These are phyloP conservation scores for Termitomyces sp. DNA, from an alignment of 768 basidiomycete species.

Conservation along the genomic window DNA sequence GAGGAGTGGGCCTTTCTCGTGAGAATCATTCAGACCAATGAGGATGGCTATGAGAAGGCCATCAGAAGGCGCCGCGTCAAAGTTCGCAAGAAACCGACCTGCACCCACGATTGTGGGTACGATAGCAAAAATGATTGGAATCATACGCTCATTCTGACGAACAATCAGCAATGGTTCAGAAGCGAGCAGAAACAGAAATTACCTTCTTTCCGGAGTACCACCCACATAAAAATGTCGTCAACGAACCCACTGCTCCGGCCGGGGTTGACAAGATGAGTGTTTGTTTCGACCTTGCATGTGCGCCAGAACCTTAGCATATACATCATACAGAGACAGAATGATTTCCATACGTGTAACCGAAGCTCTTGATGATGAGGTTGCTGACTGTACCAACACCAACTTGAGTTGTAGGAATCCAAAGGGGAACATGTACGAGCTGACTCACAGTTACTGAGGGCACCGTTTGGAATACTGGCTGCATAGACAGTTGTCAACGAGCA, in stretches of 20 bases:
- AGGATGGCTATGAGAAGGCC: slow-evolving; percentile 33
- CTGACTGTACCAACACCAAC: slow-evolving; percentile 32
- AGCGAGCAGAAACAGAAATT: background rate
- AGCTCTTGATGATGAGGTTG: slow-evolving; percentile 56
- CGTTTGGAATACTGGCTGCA: slow-evolving; percentile 62
- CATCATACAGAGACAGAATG: background rate
- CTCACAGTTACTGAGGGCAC: slow-evolving; percentile 58
- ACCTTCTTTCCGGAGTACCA: slow-evolving; percentile 67
- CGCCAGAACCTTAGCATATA: background rate
- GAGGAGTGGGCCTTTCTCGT: slow-evolving; percentile 45
- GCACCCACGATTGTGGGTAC: slow-evolving; percentile 55
- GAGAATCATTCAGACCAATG: slow-evolving; percentile 46
- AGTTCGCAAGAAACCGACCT: slow-evolving; percentile 25
- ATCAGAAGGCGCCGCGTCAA: background rate
- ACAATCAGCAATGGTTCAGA: background rate
- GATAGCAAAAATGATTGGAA: slow-evolving; percentile 52
- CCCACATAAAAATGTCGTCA: slow-evolving; percentile 47
- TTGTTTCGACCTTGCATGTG: slow-evolving; percentile 42
- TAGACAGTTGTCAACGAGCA: background rate
- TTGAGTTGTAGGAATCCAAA: background rate
- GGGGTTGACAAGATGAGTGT: slow-evolving; percentile 57
- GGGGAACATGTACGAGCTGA: slow-evolving; percentile 1
- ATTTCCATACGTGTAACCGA: slow-evolving; percentile 53
- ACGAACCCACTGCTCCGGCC: slow-evolving; percentile 42
- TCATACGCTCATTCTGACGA: slow-evolving; percentile 49